Evolutionary conservation across 495 filamentous ascomycete genomes (phyloP).

Genomic region (Hyphodiscus hymeniophilus): DNA sequence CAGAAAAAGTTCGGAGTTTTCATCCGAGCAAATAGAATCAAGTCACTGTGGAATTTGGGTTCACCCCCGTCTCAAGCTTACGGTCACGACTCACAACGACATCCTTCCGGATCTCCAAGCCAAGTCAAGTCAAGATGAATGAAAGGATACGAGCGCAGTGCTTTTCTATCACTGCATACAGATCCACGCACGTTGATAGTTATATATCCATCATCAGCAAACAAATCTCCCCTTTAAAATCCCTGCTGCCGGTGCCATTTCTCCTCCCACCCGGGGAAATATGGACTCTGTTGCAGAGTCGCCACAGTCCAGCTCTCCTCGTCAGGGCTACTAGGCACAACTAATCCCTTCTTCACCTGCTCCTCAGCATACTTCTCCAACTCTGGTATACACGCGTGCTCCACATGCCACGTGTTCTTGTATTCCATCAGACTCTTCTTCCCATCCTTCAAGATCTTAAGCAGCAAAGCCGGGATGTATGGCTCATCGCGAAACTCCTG

Average conservation of each 20-base stretch:
- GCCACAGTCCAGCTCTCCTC: slow-evolving; percentile 50
- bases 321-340: slow-evolving; percentile 39
- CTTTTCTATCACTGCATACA: too few species aligned
- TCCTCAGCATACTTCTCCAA: slow-evolving; percentile 61
- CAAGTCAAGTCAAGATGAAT: too few species aligned
- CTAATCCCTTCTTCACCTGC: slow-evolving; percentile 56
- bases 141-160: too few species aligned
- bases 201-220: too few species aligned
- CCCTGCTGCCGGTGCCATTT: slow-evolving; percentile 79
- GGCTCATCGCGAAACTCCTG: slow-evolving; percentile 66
- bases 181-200: too few species aligned
- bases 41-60: too few species aligned
- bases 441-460: slow-evolving; percentile 62
- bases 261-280: slow-evolving; percentile 73
- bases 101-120: too few species aligned
- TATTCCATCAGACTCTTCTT: slow-evolving; percentile 73
- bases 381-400: slow-evolving; percentile 64
- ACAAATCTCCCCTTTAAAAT: slow-evolving; percentile 25
- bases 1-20: too few species aligned
- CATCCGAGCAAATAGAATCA: too few species aligned
- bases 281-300: slow-evolving; percentile 78
- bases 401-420: slow-evolving; percentile 78
- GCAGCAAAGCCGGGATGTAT: slow-evolving; percentile 59
- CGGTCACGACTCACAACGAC: too few species aligned
- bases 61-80: too few species aligned